phyloP scores from a whole-genome alignment of 2,329 filamentous ascomycete species.

The Sporothrix phasma region DNA sequence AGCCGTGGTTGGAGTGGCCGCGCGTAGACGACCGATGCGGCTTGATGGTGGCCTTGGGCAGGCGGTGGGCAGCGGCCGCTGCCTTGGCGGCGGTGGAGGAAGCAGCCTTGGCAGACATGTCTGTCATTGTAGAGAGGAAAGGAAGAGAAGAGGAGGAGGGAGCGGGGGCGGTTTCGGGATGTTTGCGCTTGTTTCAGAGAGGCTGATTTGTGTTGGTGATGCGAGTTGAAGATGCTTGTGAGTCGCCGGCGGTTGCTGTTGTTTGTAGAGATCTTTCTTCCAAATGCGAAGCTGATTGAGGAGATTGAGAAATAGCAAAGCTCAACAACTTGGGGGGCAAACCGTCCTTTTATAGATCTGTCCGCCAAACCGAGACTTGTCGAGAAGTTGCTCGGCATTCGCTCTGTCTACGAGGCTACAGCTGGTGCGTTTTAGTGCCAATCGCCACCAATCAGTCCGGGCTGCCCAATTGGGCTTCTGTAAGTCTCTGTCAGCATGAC shows the following conservation, averaged over 20 bases:
- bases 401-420: background rate
- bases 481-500: conserved; percentile 10
- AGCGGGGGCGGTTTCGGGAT: background rate
- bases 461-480: background rate
- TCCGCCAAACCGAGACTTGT: conserved; percentile 3
- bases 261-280: background rate
- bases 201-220: background rate
- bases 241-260: background rate
- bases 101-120: conserved; percentile 12
- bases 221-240: background rate
- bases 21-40: conserved; percentile 62
- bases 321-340: conserved; percentile 22
- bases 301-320: conserved; percentile 19
- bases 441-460: background rate
- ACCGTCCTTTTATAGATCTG: conserved; percentile 27
- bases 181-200: background rate
- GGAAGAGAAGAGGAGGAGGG: background rate
- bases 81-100: conserved; percentile 27
- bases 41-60: conserved; percentile 58
- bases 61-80: conserved; percentile 46
- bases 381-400: conserved; percentile 15
- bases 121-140: conserved; percentile 7
- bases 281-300: conserved; percentile 19
- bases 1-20: conserved; percentile 73
- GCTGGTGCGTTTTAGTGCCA: background rate